Evolutionary conservation across 768 basidiomycete species (phyloP), one percentile per base, ranked within the genome.

Genomic region (Mycena metata): DNA sequence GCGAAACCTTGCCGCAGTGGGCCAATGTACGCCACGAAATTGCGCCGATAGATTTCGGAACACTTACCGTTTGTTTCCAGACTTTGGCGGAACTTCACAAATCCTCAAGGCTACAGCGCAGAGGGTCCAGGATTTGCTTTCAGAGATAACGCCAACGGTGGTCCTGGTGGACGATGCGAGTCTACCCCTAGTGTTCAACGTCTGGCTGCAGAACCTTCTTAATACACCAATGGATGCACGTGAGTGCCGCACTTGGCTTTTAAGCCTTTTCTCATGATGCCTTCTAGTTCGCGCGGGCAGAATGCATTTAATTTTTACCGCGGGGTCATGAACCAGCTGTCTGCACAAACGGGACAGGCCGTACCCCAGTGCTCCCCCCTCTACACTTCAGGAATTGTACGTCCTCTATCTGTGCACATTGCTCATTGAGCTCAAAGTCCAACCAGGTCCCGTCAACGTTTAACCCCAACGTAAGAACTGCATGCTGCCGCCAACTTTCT

Each of bases 371-470:
- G 65, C n/a, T 66, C 19, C 47, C 45, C 45, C 16, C 26, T 66
- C 23, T 24, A 7, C 36, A 36, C 36, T 12, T 36, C 36, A 36
- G 36, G 36, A 36, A 36, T 36, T 12, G 36, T 36, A 36, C 12
- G 36, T 36, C n/a, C n/a, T n/a, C n/a, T n/a, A n/a, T n/a, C n/a
- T n/a, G n/a, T n/a, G n/a, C n/a, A n/a, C n/a, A n/a, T n/a, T n/a
- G n/a, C n/a, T n/a, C n/a, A 36, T 36, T 36, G 36, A 7, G 7
- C 36, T 36, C 36, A 36, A 6, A 12, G 12, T 16, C 26, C 24
- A 9, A n/a, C 23, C 65, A 66, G 65, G 60, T 49, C 46, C 65
- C 65, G 11, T 66, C 65, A 12, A 43, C 43, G 10, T 66, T 66
- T 21, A 66, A 46, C 30, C 24, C 36, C 6, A 13, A 19, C 10